Evolutionary conservation across 2,329 filamentous ascomycete species (phyloP), one percentile per base, ranked within the genome.

Genomic region (Penicillium sp.): DNA sequence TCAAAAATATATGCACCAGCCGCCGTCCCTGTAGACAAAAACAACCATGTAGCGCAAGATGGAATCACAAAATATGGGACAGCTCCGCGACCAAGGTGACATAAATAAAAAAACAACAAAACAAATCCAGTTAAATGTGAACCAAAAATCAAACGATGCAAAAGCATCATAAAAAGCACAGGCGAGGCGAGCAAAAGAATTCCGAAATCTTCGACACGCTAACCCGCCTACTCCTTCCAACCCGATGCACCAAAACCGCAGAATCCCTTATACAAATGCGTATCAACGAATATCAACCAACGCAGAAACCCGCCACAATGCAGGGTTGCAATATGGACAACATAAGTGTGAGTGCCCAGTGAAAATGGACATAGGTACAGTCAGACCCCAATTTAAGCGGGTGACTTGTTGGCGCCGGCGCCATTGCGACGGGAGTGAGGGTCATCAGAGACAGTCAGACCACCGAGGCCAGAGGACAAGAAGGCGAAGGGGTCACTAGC

Each of bases 401-500:
- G 76, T 49, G 76, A 78, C 64, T 79, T 78, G 69, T 70, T 77
- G 50, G 75, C 67, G 57, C 74, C 67, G 48, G 74, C 69, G 46
- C 76, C 76, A 54, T 79, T 79, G 50, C 76, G 73, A 44, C 76
- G 75, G 53, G 72, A 68, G 57, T 76, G 74, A 40, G 71, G 56
- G 57, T 79, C 78, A 53, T 79, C 77, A 31, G 68, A 67, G 48
- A 87, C 82, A 32, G 81, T 83, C 55, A 88, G 73, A 31, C 81
- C 79, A 53, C 83, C 81, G 55, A 88, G 79, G 34, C 83, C 83
- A 21, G 78, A 76, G 27, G 81, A 84, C 54, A 88, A 78, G 76
- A 88, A 87, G 21, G 83, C 83, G 72, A 88, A 87, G 6, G 84
- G 84, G 64, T 87, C 85, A 51, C 75, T 78, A 38, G 78, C 73